Evolutionary conservation across 352 stramenopile species (phyloP), one percentile per base, ranked within the genome.

Genomic region (Globisporangium radiosum): DNA sequence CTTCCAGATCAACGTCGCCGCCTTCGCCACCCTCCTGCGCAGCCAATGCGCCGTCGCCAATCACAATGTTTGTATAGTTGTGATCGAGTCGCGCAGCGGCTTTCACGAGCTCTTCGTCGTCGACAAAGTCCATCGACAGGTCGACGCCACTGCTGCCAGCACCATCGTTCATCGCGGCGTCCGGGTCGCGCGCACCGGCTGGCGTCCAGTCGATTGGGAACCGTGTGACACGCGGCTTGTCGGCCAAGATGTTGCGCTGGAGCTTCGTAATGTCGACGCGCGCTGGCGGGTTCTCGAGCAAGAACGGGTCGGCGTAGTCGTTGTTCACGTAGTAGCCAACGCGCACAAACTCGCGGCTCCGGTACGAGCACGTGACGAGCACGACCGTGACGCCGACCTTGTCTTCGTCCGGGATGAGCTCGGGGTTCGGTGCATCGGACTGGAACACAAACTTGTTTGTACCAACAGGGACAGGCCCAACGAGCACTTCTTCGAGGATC

Each of bases 401-500:
- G 81, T 99, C 96, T 63, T 97, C 91, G 56, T 96, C 83, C 42
- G 90, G 91, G 76, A 99, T 98, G 63, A 91, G 64, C 42, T 82
- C 72, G 13, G 86, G 80, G 75, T 98, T 96, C 10, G 97, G 96
- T 39, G 95, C 75, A 62, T 98, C 88, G 47, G 97, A 97, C 73
- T 98, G 83, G 42, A 99, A 92, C 36, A 98, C 89, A 78, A 99
- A 99, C 75, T 98, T 99, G 84, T 99, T 99, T 39, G 96, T 95
- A 56, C 97, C 97, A 4, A 98, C 90, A 13, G 96, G 94, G 42
- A 99, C 94, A 1, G 97, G 97, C 9, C 97, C 97, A 0, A 99
- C 97, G 42, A 99, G 84, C 60, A 99, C 95, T 74, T 99, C 96
- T 63, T 99, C 97, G 4, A 99, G 81, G 40, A 99, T 87, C 71